These are phyloP conservation scores for Ceratobasidium sp. DNA, from an alignment of 1,284 basidiomycete genomes.

Conservation along the genomic window DNA sequence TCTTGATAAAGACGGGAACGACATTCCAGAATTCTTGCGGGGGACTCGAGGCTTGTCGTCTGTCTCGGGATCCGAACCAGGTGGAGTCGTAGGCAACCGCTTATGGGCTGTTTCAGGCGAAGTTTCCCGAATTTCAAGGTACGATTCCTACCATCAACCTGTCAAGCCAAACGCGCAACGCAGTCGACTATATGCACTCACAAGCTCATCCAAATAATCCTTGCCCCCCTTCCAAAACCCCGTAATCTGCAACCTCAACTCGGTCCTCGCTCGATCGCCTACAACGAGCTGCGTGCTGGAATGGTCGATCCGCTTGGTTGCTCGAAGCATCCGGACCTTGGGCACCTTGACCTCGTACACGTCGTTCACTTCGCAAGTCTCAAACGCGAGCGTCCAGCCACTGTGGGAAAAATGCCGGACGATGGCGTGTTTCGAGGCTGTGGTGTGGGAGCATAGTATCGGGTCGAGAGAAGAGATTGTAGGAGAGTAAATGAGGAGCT, in stretches of 20 bases:
- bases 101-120: constrained; percentile 44
- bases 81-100: constrained; percentile 54
- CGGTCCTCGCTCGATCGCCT: constrained; percentile 31
- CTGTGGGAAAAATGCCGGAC: constrained; percentile 65
- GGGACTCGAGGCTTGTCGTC: constrained; percentile 59
- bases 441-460: constrained; percentile 68
- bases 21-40: constrained; percentile 58
- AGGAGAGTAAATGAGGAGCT: constrained; percentile 72
- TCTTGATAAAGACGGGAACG: constrained; percentile 1
- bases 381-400: constrained; percentile 62
- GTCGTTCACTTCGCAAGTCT: constrained; percentile 64
- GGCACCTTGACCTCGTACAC: constrained; percentile 73
- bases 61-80: constrained; percentile 52
- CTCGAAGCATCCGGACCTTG: constrained; percentile 39
- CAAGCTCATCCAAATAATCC: constrained; percentile 71
- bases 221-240: constrained; percentile 73
- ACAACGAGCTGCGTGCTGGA: neutral
- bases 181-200: constrained; percentile 55
- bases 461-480: constrained; percentile 60
- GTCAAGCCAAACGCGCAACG: neutral
- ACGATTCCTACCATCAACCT: constrained; percentile 33
- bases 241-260: constrained; percentile 69
- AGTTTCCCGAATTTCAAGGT: constrained; percentile 59
- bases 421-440: constrained; percentile 60
- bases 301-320: constrained; percentile 13